phyloP scores from a whole-genome alignment of 768 basidiomycete species.

The Paxillus rubicundulus region DNA sequence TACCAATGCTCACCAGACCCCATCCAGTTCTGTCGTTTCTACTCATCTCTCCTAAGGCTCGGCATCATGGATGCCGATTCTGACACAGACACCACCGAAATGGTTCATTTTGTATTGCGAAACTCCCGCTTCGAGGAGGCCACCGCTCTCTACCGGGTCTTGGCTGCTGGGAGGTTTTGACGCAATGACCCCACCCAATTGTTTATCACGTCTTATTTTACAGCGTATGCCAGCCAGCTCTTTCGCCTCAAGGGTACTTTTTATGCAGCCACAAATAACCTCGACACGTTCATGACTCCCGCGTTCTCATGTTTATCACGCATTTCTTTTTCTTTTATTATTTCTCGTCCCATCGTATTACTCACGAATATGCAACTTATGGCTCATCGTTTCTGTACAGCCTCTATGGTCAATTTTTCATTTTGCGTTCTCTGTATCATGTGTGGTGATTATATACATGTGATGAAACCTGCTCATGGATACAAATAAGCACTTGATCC shows the following conservation, averaged over 20 bases:
- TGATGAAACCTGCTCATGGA: too few relatives aligned
- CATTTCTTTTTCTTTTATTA: not conserved
- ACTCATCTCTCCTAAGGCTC: constrained; percentile 64
- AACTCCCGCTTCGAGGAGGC: constrained; percentile 77
- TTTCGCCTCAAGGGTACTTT: constrained; percentile 21
- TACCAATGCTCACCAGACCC: constrained; percentile 5
- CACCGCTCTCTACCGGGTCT: constrained; percentile 63
- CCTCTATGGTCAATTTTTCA: not conserved
- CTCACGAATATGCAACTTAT: not conserved
- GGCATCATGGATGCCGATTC: constrained; percentile 57
- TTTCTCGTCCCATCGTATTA: not conserved
- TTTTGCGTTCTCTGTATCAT: not conserved
- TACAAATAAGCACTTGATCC: not conserved
- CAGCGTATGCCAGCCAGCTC: not conserved
- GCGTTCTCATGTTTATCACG: not conserved
- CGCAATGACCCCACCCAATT: constrained; percentile 1
- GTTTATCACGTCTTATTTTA: constrained; percentile 1
- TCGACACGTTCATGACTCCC: not conserved
- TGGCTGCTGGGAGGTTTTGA: constrained; percentile 44
- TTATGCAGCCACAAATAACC: not conserved
- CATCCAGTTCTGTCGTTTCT: constrained; percentile 72
- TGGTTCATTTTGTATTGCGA: constrained; percentile 72
- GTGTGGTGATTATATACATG: too few relatives aligned
- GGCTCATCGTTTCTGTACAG: not conserved
- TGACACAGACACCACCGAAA: constrained; percentile 74